phyloP scores from a whole-genome alignment of 805 yeast species.

The Candida manassasensis region DNA sequence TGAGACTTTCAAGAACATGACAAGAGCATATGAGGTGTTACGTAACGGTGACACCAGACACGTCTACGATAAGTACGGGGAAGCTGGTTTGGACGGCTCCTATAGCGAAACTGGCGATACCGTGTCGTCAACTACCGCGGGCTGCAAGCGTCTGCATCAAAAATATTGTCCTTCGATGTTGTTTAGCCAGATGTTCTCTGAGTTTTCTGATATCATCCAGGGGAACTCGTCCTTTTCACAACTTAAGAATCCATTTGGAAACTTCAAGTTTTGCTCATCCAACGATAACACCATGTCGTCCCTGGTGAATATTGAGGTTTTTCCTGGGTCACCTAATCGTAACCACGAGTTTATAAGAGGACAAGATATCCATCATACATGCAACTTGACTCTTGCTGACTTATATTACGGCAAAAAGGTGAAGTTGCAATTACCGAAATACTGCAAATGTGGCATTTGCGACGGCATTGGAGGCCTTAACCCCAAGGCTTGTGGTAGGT shows the following conservation, averaged over 20 bases:
- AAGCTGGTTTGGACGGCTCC: constrained; percentile 35
- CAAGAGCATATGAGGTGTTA: constrained; percentile 63
- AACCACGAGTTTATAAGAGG: constrained; percentile 31
- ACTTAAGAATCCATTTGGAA: neutral
- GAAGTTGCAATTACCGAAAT: constrained; percentile 51
- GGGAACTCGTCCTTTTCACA: neutral
- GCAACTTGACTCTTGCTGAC: constrained; percentile 50
- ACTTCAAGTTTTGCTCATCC: neutral
- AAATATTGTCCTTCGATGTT: neutral
- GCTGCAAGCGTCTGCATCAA: neutral
- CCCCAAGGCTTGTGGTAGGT: constrained; percentile 29
- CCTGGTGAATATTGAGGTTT: too few species aligned
- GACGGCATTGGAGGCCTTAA: constrained; percentile 48
- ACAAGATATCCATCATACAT: constrained; percentile 52
- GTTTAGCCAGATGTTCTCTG: neutral
- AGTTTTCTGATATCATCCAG: neutral
- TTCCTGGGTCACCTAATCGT: neutral
- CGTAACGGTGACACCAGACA: constrained; percentile 41
- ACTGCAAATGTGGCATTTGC: constrained; percentile 46
- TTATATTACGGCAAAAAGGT: constrained; percentile 53
- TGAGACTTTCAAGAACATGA: constrained; percentile 54
- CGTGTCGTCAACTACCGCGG: neutral
- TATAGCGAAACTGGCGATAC: neutral
- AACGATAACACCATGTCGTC: neutral
- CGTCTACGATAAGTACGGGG: constrained; percentile 52